These are phyloP conservation scores for Pythium vanterpoolii DNA, from an alignment of 352 stramenopile genomes.

Conservation along the genomic window DNA sequence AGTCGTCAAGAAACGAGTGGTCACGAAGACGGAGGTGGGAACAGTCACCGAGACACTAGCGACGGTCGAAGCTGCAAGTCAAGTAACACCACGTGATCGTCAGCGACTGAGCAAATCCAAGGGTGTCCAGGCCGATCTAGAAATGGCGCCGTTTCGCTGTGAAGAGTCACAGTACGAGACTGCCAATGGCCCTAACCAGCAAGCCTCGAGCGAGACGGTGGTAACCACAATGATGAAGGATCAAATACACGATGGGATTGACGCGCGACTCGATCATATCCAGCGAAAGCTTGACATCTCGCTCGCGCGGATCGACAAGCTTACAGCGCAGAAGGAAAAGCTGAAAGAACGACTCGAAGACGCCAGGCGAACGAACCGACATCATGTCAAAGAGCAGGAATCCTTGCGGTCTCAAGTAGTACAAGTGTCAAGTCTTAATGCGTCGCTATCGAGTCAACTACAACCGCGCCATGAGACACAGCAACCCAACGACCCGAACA, in stretches of 20 bases:
- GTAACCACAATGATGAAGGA: background rate
- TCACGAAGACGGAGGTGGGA: background rate
- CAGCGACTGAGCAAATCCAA: background rate
- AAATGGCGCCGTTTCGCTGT: conserved; percentile 1
- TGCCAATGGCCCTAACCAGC: background rate
- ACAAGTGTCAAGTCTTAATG: conserved; percentile 22
- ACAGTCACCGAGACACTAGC: background rate
- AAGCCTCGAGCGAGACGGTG: background rate
- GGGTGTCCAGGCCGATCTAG: background rate
- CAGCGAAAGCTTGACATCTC: conserved; percentile 18
- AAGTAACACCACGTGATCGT: conserved; percentile 2
- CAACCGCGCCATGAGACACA: background rate
- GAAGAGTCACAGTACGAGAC: background rate
- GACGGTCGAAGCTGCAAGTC: background rate
- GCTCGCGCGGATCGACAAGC: conserved; percentile 17
- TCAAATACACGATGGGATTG: too few relatives aligned
- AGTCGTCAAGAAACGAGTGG: background rate
- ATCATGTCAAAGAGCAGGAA: conserved; percentile 23
- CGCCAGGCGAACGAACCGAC: conserved; percentile 24
- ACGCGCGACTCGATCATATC: background rate
- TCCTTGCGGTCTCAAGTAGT: conserved; percentile 22
- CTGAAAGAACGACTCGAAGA: conserved; percentile 22
- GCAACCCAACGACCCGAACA: background rate
- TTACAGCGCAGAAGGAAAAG: conserved; percentile 32
- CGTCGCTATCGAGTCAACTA: conserved; percentile 13